Conservation (phyloP, 352 stramenopile genomes). For the Globisporangium splendens region DNA sequence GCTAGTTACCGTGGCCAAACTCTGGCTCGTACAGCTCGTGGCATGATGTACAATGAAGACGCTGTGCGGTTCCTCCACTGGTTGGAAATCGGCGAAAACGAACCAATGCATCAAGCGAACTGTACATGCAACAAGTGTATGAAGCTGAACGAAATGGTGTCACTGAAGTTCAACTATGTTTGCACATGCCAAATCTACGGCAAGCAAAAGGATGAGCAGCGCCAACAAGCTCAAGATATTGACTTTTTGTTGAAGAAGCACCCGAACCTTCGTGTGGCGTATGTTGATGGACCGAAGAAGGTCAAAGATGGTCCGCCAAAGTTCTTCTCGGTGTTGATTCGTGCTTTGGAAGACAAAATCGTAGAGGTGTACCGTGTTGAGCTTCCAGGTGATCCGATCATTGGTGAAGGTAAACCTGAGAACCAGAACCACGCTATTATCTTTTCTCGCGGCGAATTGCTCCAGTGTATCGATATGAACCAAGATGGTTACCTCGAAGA, state of each 20-base stretch:
- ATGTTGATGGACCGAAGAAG: conserved; percentile 86
- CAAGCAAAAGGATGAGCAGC: conserved; percentile 83
- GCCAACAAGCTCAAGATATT: conserved; percentile 70
- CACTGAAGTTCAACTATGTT: conserved; percentile 88
- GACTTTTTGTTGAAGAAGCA: conserved; percentile 82
- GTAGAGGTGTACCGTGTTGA: conserved; percentile 81
- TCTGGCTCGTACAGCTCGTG: conserved; percentile 71
- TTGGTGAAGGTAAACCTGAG: conserved; percentile 86
- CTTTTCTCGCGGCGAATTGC: conserved; percentile 79
- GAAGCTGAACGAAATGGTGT: conserved; percentile 76
- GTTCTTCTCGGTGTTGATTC: conserved; percentile 81
- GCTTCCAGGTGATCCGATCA: conserved; percentile 77
- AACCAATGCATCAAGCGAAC: conserved; percentile 73
- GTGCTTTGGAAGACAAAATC: conserved; percentile 67
- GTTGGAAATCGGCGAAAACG: conserved; percentile 86
- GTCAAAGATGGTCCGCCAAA: conserved; percentile 84
- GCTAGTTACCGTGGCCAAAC: conserved; percentile 85
- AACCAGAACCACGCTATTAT: conserved; percentile 90
- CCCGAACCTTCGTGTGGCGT: conserved; percentile 68
- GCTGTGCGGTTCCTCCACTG: conserved; percentile 84
- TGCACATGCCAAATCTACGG: conserved; percentile 89
- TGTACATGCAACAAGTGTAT: conserved; percentile 87
- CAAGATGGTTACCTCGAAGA: conserved; percentile 86
- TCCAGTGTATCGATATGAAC: conserved; percentile 92
- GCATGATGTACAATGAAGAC: conserved; percentile 90